Evolutionary conservation across 371 early-diverging fungal genomes (phyloP), one percentile per base, ranked within the genome.

Genomic region (Mycotypha africana): DNA sequence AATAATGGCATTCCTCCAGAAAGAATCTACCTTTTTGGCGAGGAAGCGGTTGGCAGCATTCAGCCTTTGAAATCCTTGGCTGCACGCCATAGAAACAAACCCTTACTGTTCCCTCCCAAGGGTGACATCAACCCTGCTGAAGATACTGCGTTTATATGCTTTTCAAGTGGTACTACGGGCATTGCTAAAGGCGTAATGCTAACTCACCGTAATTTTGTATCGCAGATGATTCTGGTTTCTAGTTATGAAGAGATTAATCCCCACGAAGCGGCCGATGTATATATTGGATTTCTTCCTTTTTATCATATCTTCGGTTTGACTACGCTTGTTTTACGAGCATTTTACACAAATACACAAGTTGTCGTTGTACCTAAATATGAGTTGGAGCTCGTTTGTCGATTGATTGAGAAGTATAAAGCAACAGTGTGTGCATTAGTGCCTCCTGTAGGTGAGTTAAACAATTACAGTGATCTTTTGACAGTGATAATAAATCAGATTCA

Each of bases 151-250:
- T 88, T 85, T 47, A 71, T 95, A 32, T 90, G 90, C 62, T 95
- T 87, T 69, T 89, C 90, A 11, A 86, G 86, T 30, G 95, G 95
- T 22, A 95, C 93, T 6, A 92, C 93, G 0, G 93, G 92, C 56
- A 47, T 65, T 32, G 73, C 77, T 21, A 81, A 80, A 45, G 72
- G 80, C 20, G 66, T 65, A 8, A 66, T 68, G 66, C 52, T 72
- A 7, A 68, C 58, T 7, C 73, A 72, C 32, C 26, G 23, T 9
- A 60, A 60, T 23, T 83, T 83, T 49, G 66, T 58, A 11, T 40
- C 59, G 21, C 59, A 58, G 34, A 45, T 49, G 12, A 15, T 45
- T 2, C 40, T 49, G 26, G 49, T 51, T 0, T 44, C 38, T 28
- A 37, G 45, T 14, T 59, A 50, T 37, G 56, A 51, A 34, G 32